Evolutionary conservation across 768 basidiomycete species (phyloP).

Genomic region (Chalciporus piperatus): DNA sequence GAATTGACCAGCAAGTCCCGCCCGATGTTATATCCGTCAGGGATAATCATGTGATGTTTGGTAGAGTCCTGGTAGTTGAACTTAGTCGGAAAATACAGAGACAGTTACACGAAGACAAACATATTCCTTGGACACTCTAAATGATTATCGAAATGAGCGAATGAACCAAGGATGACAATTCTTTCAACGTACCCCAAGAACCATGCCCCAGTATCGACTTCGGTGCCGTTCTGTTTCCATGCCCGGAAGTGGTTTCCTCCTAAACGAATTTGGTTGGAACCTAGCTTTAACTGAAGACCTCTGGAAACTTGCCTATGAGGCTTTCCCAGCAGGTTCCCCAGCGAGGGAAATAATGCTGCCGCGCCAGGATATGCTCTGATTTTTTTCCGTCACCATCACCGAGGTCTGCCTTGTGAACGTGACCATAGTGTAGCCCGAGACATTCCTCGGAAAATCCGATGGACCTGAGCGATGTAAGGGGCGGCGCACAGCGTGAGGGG

Average conservation of each 20-base stretch:
- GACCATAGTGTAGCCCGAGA: slow-evolving; percentile 72
- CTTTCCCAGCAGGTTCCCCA: slow-evolving; percentile 92
- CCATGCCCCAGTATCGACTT: slow-evolving; percentile 75
- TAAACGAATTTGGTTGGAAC: slow-evolving; percentile 16
- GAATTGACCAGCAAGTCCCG: slow-evolving; percentile 73
- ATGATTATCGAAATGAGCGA: slow-evolving; percentile 24
- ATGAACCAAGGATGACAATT: neutral
- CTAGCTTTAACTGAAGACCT: neutral
- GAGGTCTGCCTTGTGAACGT: slow-evolving; percentile 74
- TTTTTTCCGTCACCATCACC: slow-evolving; percentile 79
- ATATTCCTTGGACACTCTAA: slow-evolving; percentile 72
- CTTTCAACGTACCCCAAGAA: slow-evolving; percentile 64
- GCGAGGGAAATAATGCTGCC: slow-evolving; percentile 75
- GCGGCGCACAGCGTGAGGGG: neutral
- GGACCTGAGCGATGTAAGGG: slow-evolving; percentile 39
- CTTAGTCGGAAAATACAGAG: slow-evolving; percentile 1
- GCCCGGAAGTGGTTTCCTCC: slow-evolving; percentile 90
- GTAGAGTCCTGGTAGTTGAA: slow-evolving; percentile 43
- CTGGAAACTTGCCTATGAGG: slow-evolving; percentile 47
- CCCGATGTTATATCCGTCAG: slow-evolving; percentile 79
- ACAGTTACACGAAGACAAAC: slow-evolving; percentile 26
- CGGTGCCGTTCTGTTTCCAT: slow-evolving; percentile 84
- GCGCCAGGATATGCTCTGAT: slow-evolving; percentile 65
- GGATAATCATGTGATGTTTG: slow-evolving; percentile 69
- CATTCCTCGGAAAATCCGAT: slow-evolving; percentile 84